Conservation (phyloP, 768 basidiomycete species). For the Suillus tomentosus region DNA sequence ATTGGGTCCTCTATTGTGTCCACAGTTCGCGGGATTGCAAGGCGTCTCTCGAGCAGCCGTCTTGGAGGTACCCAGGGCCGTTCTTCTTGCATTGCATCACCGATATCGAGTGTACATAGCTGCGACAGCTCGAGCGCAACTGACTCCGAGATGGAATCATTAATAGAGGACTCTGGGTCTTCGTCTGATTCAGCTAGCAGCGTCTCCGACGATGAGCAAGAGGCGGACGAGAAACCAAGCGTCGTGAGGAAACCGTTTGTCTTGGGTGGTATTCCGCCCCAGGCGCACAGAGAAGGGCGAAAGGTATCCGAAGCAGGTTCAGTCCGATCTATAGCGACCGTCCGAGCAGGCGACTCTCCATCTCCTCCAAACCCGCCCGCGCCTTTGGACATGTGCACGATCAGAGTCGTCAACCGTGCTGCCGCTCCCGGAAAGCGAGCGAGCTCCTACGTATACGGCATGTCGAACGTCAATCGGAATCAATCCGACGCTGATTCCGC, state of each 20-base stretch:
- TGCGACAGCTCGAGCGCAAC: constrained; percentile 46
- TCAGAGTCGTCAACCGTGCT: constrained; percentile 29
- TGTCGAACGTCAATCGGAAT: constrained; percentile 20
- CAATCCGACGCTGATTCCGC: constrained; percentile 17
- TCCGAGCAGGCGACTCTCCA: constrained; percentile 31
- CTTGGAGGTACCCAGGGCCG: constrained; percentile 32
- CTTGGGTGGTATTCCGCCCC: constrained; percentile 48
- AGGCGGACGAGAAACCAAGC: constrained; percentile 25
- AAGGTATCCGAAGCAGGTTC: constrained; percentile 39
- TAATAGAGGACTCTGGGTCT: constrained; percentile 64
- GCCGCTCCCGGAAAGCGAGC: constrained; percentile 26
- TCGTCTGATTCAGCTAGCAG: constrained; percentile 53
- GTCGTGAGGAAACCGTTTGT: constrained; percentile 42
- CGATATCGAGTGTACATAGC: constrained; percentile 43
- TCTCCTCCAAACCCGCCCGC: constrained; percentile 21
- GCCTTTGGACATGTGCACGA: constrained; percentile 24
- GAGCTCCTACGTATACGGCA: constrained; percentile 31
- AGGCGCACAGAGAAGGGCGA: constrained; percentile 43
- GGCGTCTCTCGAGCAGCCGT: constrained; percentile 50
- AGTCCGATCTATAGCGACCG: constrained; percentile 36
- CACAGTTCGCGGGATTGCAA: constrained; percentile 60
- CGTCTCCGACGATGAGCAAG: constrained; percentile 46
- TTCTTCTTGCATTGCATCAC: constrained; percentile 29
- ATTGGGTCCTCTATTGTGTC: constrained; percentile 46
- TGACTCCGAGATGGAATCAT: constrained; percentile 61